These are phyloP conservation scores for Durotheca rogersii DNA, from an alignment of 495 filamentous ascomycete species.

Conservation along the genomic window DNA sequence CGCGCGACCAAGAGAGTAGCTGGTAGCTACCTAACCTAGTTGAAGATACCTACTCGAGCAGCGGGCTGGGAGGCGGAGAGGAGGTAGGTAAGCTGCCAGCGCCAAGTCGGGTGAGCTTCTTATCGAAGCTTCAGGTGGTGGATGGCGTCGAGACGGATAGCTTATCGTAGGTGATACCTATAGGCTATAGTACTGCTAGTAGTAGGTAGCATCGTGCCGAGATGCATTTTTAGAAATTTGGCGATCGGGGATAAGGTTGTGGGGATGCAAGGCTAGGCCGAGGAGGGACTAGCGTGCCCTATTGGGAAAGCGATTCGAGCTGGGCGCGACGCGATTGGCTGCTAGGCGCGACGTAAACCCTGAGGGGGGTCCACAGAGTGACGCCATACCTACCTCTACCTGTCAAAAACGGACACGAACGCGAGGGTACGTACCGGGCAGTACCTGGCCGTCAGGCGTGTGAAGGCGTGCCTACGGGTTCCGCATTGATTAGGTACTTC, in stretches of 20 bases:
- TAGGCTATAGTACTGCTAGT: too few relatives aligned
- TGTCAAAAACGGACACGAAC: not conserved
- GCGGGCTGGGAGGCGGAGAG: too few relatives aligned
- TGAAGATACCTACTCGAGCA: too few relatives aligned
- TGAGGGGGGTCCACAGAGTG: slow-evolving; percentile 8
- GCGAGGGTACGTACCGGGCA: not conserved
- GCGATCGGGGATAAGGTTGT: slow-evolving; percentile 29
- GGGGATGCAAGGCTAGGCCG: slow-evolving; percentile 11
- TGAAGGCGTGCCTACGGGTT: too few relatives aligned
- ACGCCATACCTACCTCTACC: slow-evolving; percentile 19
- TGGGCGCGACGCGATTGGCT: slow-evolving; percentile 11
- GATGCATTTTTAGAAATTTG: slow-evolving; percentile 35
- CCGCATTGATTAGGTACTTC: not conserved
- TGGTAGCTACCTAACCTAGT: too few relatives aligned
- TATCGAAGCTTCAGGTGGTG: too few relatives aligned
- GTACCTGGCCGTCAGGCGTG: too few relatives aligned
- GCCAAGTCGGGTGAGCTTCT: too few relatives aligned
- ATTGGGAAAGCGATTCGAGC: slow-evolving; percentile 16
- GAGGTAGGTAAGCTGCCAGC: too few relatives aligned
- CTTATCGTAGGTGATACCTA: too few relatives aligned
- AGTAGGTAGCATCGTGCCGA: too few relatives aligned
- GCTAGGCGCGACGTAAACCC: slow-evolving; percentile 2
- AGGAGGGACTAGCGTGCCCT: not conserved
- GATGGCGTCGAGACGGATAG: not conserved
- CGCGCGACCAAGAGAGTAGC: too few relatives aligned